These are phyloP conservation scores for Entophlyctis luteolus DNA, from an alignment of 192 early-diverging fungal genomes.

Conservation along the genomic window DNA sequence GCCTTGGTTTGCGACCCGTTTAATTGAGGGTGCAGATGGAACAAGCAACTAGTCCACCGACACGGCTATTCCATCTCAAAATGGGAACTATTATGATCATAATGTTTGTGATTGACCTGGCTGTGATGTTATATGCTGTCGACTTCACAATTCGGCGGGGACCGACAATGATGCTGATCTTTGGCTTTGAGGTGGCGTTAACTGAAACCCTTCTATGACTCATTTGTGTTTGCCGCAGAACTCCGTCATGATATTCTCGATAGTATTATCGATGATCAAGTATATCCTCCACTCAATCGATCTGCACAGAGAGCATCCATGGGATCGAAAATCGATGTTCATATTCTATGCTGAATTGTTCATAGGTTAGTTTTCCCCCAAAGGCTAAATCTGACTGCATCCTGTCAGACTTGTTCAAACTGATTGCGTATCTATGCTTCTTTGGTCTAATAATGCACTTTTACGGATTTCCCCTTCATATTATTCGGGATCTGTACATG, in stretches of 20 bases:
- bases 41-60: slow-evolving; percentile 60
- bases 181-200: slow-evolving; percentile 89
- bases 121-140: slow-evolving; percentile 70
- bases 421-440: slow-evolving; percentile 82
- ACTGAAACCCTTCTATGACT: not conserved
- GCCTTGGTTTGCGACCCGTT: slow-evolving; percentile 9
- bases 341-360: slow-evolving; percentile 89
- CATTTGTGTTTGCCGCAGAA: no score
- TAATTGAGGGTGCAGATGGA: slow-evolving; percentile 63
- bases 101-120: slow-evolving; percentile 67
- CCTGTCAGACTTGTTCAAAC: slow-evolving; percentile 76
- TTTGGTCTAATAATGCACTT: slow-evolving; percentile 77
- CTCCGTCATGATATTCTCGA: slow-evolving; percentile 75
- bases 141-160: slow-evolving; percentile 61
- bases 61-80: slow-evolving; percentile 64
- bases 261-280: slow-evolving; percentile 73
- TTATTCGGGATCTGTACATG: slow-evolving; percentile 93
- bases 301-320: slow-evolving; percentile 64
- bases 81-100: slow-evolving; percentile 65
- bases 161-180: slow-evolving; percentile 93
- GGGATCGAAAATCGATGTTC: slow-evolving; percentile 93
- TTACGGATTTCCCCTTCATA: slow-evolving; percentile 91
- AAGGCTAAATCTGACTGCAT: not conserved
- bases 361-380: slow-evolving; percentile 46
- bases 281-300: slow-evolving; percentile 87